A percentile compares a stretch with the other conserved stretches of the same genome.
phyloP scores from a whole-genome alignment of 495 filamentous ascomycete genomes.

The Penicillium taxi region DNA sequence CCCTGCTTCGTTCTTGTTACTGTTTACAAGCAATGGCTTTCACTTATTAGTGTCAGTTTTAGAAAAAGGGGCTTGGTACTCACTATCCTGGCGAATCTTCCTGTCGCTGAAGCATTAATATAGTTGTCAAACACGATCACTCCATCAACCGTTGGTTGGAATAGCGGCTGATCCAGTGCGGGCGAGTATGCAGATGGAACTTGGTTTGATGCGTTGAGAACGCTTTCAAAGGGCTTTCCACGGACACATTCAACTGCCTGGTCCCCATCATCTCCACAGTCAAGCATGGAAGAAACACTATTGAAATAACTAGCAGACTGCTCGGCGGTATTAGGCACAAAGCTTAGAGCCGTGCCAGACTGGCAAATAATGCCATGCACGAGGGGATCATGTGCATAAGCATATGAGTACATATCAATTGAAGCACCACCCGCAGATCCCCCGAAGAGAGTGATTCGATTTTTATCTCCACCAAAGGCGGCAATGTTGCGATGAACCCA shows the following conservation, averaged over 20 bases:
- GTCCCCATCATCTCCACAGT: slow-evolving; percentile 19
- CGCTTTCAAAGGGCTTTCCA: slow-evolving; percentile 23
- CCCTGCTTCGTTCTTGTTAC: slow-evolving; percentile 40
- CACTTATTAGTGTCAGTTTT: slow-evolving; percentile 1
- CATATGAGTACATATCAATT: slow-evolving; percentile 47
- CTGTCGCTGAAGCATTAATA: slow-evolving; percentile 20
- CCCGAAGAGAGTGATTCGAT: slow-evolving; percentile 49
- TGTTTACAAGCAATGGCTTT: slow-evolving; percentile 37
- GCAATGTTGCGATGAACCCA: slow-evolving; percentile 59
- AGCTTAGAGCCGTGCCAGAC: slow-evolving; percentile 46
- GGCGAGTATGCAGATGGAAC: slow-evolving; percentile 19
- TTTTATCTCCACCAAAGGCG: slow-evolving; percentile 41
- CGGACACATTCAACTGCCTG: slow-evolving; percentile 42
- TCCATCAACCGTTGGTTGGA: slow-evolving; percentile 42
- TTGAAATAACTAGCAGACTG: slow-evolving; percentile 26
- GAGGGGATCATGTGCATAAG: slow-evolving; percentile 32
- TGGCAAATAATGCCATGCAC: slow-evolving; percentile 41
- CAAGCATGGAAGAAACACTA: slow-evolving; percentile 32
- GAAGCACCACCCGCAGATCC: slow-evolving; percentile 42
- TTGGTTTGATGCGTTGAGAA: slow-evolving; percentile 18
- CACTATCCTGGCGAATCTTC: slow-evolving; percentile 27
- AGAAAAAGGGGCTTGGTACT: slow-evolving; percentile 1
- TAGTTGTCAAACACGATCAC: slow-evolving; percentile 43
- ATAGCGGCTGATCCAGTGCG: slow-evolving; percentile 24
- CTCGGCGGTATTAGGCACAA: slow-evolving; percentile 24